Evolutionary conservation across 176 grass and related monocot genomes (phyloP).

Genomic region (Rhynchospora tenuis): DNA sequence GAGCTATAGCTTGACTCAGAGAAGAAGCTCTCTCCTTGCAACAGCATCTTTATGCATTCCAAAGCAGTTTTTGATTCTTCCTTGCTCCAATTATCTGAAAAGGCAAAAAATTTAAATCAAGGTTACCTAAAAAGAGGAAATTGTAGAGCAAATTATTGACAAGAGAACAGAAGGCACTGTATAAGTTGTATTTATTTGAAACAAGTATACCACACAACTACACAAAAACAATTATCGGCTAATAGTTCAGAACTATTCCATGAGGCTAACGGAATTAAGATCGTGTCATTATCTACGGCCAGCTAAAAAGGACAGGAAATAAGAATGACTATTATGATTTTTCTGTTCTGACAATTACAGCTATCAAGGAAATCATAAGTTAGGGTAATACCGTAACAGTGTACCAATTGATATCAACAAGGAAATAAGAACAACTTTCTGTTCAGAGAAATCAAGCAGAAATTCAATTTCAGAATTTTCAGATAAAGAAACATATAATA

Average conservation of each 20-base stretch:
- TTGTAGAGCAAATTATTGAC: not conserved
- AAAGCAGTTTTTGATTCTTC: slow-evolving; percentile 23
- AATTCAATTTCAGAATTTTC: not conserved
- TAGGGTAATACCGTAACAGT: not conserved
- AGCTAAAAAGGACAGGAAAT: not conserved
- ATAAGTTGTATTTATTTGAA: not conserved
- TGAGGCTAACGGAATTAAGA: not conserved
- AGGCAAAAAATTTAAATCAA: slow-evolving; percentile 1
- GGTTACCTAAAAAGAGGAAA: slow-evolving; percentile 22
- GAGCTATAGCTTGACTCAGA: slow-evolving; percentile 25
- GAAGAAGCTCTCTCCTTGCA: slow-evolving; percentile 21
- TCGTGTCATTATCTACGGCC: not conserved
- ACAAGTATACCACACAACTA: not conserved
- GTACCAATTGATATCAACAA: not conserved
- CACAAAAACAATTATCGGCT: not conserved
- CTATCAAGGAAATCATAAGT: not conserved
- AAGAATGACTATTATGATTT: not conserved
- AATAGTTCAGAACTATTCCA: not conserved
- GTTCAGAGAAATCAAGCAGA: not conserved
- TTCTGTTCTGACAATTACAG: not conserved
- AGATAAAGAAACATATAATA: not conserved
- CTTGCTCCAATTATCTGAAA: slow-evolving; percentile 3
- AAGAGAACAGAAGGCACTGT: not conserved
- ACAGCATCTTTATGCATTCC: slow-evolving; percentile 85
- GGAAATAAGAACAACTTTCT: not conserved